Base-by-base conservation (phyloP, 192 early-diverging fungal species). In the Funneliformis mosseae region DNA sequence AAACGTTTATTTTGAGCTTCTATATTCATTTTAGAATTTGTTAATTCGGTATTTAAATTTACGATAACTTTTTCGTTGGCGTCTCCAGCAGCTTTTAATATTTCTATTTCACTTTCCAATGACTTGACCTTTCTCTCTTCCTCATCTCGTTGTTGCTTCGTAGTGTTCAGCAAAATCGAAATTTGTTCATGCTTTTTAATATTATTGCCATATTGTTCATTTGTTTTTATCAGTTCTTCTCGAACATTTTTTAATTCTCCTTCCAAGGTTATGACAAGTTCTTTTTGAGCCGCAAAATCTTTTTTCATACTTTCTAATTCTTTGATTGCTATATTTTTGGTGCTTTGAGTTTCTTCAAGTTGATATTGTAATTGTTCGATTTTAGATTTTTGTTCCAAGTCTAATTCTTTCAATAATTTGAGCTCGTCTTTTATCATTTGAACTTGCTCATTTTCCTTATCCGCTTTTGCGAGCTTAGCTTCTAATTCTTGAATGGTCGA, bases 311-410 rank as follows among this genome's bases (percentile, higher is more conserved):
- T 18, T 39, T 72, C 10, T 41, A 72, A 41, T 21, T 72, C 70
- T 41, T 72, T 18, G 14, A 25, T 23, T 14, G 39, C 39, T 16
- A 33, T 5, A 28, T 76, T 38, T 63, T 60, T 63, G 1, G 39
- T 16, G 25, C 62, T 62, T 77, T 14, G 14, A 23, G 38, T 77
- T n/a, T 77, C 45, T 41, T 39, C 7, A 63, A 77, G 27, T 60
- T 77, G 59, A 41, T 8, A 21, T 63, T 77, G 27, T 38, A 77
- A 77, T 42, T 63, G n/a, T 77, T 61, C 28, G 41, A 77, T 77
- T 11, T 27, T 14, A 0, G 39, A 25, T 63, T 77, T 63, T 21
- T 63, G 75, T 45, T 77, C 42, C 9, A 16, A 8, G 42, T 63
- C 59, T 14, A 62, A 77, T 38, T 77, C 21, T 43, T 11, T 63